Evolutionary conservation across 148 eudicot species (phyloP).

Genomic region (Pouteria glomerata): DNA sequence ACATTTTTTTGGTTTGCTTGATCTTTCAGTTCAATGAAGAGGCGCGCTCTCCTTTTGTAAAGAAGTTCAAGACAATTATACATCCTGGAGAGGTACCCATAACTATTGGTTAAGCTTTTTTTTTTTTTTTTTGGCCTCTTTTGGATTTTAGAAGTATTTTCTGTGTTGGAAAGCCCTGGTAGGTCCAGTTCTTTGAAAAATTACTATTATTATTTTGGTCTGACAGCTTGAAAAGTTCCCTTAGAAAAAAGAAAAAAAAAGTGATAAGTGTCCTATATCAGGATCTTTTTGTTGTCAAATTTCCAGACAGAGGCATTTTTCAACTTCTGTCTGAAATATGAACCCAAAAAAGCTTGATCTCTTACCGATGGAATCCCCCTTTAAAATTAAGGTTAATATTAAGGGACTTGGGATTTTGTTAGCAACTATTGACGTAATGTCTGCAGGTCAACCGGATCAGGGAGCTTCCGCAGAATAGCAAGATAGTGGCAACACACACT

Average conservation of each 20-base stretch:
- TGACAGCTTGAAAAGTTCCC: no score
- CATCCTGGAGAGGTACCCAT: conserved; percentile 94
- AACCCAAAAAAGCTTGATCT: no score
- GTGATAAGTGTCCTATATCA: no score
- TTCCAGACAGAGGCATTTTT: no score
- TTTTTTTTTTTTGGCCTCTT: background rate
- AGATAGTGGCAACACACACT: conserved; percentile 96
- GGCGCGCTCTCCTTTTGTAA: conserved; percentile 92
- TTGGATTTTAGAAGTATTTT: background rate
- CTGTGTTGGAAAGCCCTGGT: background rate
- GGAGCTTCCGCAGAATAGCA: conserved; percentile 89
- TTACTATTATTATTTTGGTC: background rate
- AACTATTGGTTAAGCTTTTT: background rate
- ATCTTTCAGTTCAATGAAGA: conserved; percentile 91
- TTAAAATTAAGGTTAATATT: background rate
- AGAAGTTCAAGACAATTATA: conserved; percentile 84
- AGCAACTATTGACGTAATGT: background rate
- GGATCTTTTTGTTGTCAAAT: no score
- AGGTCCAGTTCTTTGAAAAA: background rate
- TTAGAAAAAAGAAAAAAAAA: no score
- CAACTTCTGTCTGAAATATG: background rate
- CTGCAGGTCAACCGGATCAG: conserved; percentile 90
- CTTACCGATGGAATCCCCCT: background rate
- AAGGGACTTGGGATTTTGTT: background rate
- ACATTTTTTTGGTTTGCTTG: background rate